Evolutionary conservation across 306 rosid species (phyloP), one percentile per base, ranked within the genome.

Genomic region (Rosa multiflora): DNA sequence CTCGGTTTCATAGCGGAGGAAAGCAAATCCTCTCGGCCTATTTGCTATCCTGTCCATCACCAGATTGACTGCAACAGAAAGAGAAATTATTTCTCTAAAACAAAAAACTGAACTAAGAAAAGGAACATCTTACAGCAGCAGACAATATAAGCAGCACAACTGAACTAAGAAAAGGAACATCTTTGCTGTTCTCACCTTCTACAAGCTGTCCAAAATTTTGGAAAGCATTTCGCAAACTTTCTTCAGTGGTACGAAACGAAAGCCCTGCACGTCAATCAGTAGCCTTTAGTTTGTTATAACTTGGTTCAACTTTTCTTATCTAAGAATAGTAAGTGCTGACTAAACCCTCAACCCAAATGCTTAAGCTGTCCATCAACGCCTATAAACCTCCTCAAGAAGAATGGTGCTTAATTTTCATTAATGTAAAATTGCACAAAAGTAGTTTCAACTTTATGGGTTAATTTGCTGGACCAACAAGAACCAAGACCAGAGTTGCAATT

Each of bases 21-120:
- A 94, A 11, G 97, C 97, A 85, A 94, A 94, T 58, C 99, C 99
- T 86, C 97, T 92, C 26, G 97, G 97, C 84, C 99, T 85, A 42
- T 92, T 89, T 43, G 99, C 99, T 70, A 94, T 73, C 85, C 77
- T 92, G 87, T 94, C 99, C 99, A 94, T 94, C 88, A 92, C 97
- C 78, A 94, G 81, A 74, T 92, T 94, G 46, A 92, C 99, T 94
- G 88, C 52, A 78, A 74, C 55, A 78, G 4, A 1, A 15, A 42
- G 13, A 52, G 11, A 21, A 71, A 77, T 8, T 3, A 64, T 10
- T 18, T 53, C 59, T 18, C 46, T 8, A 67, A 47, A n/a, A 11
- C 15, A 55, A 14, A 17, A 17, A 63, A 3, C 72, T n/a, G n/a
- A n/a, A n/a, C n/a, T n/a, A n/a, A n/a, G n/a, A n/a, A n/a, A n/a